Evolutionary conservation across 164 flowering plant species (phyloP).

Genomic region (Cinnamomum chago): DNA sequence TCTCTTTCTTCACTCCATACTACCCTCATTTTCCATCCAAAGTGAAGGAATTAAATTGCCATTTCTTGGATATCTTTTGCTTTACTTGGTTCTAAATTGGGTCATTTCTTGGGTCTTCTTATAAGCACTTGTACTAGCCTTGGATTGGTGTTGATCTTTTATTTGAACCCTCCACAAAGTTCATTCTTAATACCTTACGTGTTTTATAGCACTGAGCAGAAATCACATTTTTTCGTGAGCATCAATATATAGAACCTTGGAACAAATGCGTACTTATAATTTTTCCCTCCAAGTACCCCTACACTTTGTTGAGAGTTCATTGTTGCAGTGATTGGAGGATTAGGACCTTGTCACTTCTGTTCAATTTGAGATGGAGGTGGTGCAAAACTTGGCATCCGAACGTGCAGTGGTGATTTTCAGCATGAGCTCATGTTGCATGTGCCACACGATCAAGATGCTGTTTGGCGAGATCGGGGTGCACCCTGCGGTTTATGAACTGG

Average conservation of each 20-base stretch:
- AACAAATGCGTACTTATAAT: background rate
- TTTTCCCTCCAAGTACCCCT: background rate
- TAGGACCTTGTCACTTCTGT: slow-evolving; percentile 27
- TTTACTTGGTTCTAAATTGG: too few relatives aligned
- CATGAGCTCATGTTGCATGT: slow-evolving; percentile 37
- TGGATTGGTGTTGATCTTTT: too few relatives aligned
- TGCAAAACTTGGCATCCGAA: slow-evolving; percentile 19
- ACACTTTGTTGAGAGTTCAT: slow-evolving; percentile 22
- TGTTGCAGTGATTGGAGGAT: slow-evolving; percentile 23
- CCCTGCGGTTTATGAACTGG: slow-evolving; percentile 30
- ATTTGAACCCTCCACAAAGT: too few relatives aligned
- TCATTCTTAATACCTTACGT: too few relatives aligned
- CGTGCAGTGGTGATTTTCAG: slow-evolving; percentile 39
- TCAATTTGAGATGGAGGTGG: slow-evolving; percentile 20
- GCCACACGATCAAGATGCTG: slow-evolving; percentile 30
- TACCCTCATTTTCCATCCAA: background rate
- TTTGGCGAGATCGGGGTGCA: slow-evolving; percentile 29
- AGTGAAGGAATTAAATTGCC: too few relatives aligned
- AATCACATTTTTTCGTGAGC: too few relatives aligned
- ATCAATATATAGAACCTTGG: too few relatives aligned
- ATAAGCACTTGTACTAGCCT: too few relatives aligned
- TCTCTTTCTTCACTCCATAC: background rate
- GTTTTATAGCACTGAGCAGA: too few relatives aligned
- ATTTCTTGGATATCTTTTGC: too few relatives aligned
- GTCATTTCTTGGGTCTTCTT: too few relatives aligned